Evolutionary conservation across 2,329 filamentous ascomycete genomes (phyloP).

Genomic region (Penicillium nordicum): DNA sequence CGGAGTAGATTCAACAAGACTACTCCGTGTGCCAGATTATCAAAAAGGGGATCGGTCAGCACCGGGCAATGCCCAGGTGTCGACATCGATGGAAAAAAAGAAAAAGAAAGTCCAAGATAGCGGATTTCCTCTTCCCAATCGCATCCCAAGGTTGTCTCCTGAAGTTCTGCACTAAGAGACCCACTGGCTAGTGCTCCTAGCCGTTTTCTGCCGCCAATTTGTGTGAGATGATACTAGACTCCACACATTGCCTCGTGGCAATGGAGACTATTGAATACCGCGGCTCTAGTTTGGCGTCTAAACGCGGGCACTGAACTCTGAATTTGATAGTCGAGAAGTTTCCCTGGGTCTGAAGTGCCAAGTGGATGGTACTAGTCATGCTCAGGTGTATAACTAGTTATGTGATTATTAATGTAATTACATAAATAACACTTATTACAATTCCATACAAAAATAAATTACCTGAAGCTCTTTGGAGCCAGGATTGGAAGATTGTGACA

Average conservation of each 20-base stretch:
- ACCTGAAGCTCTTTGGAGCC: background rate
- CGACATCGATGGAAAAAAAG: background rate
- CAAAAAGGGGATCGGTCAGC: background rate
- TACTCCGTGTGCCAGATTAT: background rate
- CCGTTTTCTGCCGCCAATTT: constrained; percentile 18
- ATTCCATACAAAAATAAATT: background rate
- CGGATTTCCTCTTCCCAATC: background rate
- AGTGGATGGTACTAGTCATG: no score
- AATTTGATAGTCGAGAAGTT: background rate
- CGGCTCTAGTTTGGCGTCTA: background rate
- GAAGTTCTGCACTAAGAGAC: constrained; percentile 16
- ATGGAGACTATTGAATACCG: constrained; percentile 13
- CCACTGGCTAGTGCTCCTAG: constrained; percentile 31
- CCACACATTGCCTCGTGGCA: constrained; percentile 5
- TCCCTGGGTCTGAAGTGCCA: background rate
- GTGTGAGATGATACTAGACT: background rate
- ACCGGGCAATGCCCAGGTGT: background rate
- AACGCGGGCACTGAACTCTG: background rate
- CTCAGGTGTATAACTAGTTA: no score
- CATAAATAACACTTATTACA: background rate
- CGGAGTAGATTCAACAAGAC: background rate
- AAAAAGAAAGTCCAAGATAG: background rate
- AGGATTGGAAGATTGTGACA: background rate
- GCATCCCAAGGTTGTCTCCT: constrained; percentile 16
- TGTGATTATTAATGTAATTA: background rate